phyloP scores from a whole-genome alignment of 257 asterid genomes.

The Solanum chiquidenum region DNA sequence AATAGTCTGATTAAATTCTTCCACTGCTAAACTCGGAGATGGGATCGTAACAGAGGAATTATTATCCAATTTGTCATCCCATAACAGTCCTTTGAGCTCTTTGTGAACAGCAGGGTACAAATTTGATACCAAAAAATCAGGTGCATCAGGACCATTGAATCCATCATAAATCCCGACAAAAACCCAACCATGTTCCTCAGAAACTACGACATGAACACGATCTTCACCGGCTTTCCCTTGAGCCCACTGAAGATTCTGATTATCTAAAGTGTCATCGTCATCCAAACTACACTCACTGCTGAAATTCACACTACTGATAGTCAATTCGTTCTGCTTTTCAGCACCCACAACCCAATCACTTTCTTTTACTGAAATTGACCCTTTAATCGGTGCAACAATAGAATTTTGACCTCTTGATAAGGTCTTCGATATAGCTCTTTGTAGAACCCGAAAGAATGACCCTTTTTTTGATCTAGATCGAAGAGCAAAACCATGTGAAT shows the following conservation, averaged over 20 bases:
- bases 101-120: slow-evolving; percentile 73
- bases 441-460: slow-evolving; percentile 50
- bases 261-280: slow-evolving; percentile 48
- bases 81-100: slow-evolving; percentile 74
- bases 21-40: not conserved
- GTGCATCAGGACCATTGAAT: slow-evolving; percentile 91
- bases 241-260: slow-evolving; percentile 90
- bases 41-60: slow-evolving; percentile 11
- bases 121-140: slow-evolving; percentile 75
- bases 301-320: slow-evolving; percentile 62
- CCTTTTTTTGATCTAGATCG: slow-evolving; percentile 48
- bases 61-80: slow-evolving; percentile 60
- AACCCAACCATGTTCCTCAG: slow-evolving; percentile 93
- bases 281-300: slow-evolving; percentile 72
- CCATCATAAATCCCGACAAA: slow-evolving; percentile 97
- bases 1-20: slow-evolving; percentile 1
- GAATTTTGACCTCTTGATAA: slow-evolving; percentile 69
- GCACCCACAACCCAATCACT: slow-evolving; percentile 45
- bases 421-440: slow-evolving; percentile 65
- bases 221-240: slow-evolving; percentile 98
- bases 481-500: slow-evolving; percentile 68
- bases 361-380: slow-evolving; percentile 49
- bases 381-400: slow-evolving; percentile 79
- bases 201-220: slow-evolving; percentile 90
- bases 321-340: slow-evolving; percentile 71